These are phyloP conservation scores for Boletus sensibilis DNA, from an alignment of 768 basidiomycete species.

Conservation along the genomic window DNA sequence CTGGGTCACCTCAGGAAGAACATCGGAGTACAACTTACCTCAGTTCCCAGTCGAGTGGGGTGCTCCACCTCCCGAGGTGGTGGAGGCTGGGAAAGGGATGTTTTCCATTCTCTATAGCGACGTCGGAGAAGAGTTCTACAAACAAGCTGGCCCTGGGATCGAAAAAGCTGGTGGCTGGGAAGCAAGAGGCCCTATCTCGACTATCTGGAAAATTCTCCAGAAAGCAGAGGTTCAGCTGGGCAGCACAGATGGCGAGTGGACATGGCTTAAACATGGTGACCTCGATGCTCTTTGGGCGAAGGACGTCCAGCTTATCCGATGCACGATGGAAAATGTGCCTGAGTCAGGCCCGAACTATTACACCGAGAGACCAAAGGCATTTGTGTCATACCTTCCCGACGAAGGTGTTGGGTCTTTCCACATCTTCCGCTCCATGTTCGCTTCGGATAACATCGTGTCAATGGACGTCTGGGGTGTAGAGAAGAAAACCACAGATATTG, in stretches of 20 bases:
- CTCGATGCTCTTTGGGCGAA: conserved; percentile 38
- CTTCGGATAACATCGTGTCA: conserved; percentile 6
- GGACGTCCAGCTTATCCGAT: conserved; percentile 40
- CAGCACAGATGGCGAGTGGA: conserved; percentile 7
- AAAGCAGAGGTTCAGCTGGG: neutral
- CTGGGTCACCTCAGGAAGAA: conserved; percentile 45
- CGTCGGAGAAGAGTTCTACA: conserved; percentile 48
- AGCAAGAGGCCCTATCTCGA: conserved; percentile 35
- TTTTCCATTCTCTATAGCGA: conserved; percentile 58
- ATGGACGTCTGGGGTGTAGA: conserved; percentile 23
- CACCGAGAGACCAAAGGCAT: conserved; percentile 13
- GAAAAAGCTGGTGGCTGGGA: conserved; percentile 44
- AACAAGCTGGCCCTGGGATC: conserved; percentile 36
- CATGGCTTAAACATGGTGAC: conserved; percentile 38
- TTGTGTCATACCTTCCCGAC: conserved; percentile 43
- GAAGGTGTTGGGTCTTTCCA: conserved; percentile 50
- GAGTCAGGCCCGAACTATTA: conserved; percentile 7
- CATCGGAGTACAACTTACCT: conserved; percentile 29
- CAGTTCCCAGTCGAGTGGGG: conserved; percentile 45
- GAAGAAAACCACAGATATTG: conserved; percentile 1
- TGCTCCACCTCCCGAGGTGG: conserved; percentile 37
- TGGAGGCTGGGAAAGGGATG: conserved; percentile 37
- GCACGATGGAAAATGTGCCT: conserved; percentile 24
- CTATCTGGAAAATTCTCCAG: conserved; percentile 38
- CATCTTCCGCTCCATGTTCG: conserved; percentile 34